Evolutionary conservation across 768 basidiomycete genomes (phyloP).

Genomic region (Cyathus striatus): DNA sequence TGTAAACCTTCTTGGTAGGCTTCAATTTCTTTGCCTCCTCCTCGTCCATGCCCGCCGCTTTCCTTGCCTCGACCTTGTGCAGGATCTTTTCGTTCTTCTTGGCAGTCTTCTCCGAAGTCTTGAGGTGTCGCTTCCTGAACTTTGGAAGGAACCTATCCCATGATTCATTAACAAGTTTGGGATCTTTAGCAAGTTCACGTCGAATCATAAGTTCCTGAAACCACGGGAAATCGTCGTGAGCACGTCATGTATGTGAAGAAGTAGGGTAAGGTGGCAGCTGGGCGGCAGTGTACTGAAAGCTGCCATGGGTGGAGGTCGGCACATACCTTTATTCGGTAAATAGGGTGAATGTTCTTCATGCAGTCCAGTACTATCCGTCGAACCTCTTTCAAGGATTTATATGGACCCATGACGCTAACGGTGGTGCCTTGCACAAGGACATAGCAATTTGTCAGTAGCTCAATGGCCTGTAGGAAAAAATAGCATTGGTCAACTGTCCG

Average conservation of each 20-base stretch:
- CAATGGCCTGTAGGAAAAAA: constrained; percentile 93
- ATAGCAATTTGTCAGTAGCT: constrained; percentile 93
- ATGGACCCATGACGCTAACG: constrained; percentile 96
- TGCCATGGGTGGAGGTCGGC: neutral
- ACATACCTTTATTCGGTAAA: constrained; percentile 92
- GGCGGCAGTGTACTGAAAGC: too few relatives aligned
- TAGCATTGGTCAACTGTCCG: neutral
- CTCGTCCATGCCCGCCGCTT: constrained; percentile 57
- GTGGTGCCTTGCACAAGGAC: constrained; percentile 98
- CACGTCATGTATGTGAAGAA: too few relatives aligned
- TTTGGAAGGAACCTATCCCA: constrained; percentile 98
- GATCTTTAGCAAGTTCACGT: constrained; percentile 96
- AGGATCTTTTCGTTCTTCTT: constrained; percentile 77
- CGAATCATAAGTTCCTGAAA: constrained; percentile 95
- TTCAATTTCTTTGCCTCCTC: constrained; percentile 36
- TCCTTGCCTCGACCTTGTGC: constrained; percentile 56
- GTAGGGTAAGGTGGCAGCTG: too few relatives aligned
- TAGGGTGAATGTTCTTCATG: constrained; percentile 99
- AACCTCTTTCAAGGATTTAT: constrained; percentile 94
- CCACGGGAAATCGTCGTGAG: neutral
- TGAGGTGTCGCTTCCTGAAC: constrained; percentile 91
- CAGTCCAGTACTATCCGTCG: constrained; percentile 95
- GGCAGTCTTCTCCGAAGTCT: constrained; percentile 88
- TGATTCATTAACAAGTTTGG: constrained; percentile 86
- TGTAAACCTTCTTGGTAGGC: constrained; percentile 84